phyloP scores from a whole-genome alignment of 2,329 filamentous ascomycete genomes.

The Epichloe gansuensis region DNA sequence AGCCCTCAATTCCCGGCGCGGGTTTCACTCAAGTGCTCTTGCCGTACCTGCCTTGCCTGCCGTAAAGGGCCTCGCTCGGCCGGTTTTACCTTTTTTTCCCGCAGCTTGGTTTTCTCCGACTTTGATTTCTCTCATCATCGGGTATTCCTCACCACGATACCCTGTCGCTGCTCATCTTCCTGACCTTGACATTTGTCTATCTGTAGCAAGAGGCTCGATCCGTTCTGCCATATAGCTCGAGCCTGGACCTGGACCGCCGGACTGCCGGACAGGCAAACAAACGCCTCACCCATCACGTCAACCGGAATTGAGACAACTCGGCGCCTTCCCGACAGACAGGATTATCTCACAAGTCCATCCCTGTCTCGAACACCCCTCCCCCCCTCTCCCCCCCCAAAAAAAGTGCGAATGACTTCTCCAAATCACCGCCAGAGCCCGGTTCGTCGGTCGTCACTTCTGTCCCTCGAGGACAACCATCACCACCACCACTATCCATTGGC shows the following conservation, averaged over 20 bases:
- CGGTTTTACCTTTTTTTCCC: not conserved
- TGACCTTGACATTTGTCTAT: no score
- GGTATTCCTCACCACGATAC: not conserved
- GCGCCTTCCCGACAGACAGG: not conserved
- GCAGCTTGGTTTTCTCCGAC: not conserved
- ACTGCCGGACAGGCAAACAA: no score
- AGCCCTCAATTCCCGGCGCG: not conserved
- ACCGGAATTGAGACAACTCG: not conserved
- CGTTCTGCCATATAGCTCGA: not conserved
- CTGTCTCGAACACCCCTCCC: not conserved
- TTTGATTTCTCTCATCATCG: not conserved
- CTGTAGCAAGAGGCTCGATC: not conserved
- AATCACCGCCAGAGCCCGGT: slow-evolving; percentile 13
- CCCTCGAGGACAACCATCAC: slow-evolving; percentile 19
- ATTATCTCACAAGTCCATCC: not conserved
- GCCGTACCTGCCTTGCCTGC: not conserved
- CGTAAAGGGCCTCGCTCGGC: not conserved
- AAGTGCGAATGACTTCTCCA: slow-evolving; percentile 17
- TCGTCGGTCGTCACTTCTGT: slow-evolving; percentile 20
- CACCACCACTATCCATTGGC: slow-evolving; percentile 19
- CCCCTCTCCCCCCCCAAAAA: not conserved
- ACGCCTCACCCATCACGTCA: not conserved
- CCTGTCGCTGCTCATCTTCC: no score
- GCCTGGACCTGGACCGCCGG: not conserved
- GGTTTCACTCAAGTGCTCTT: not conserved